A percentile compares a stretch with the other conserved stretches of the same genome.
phyloP scores from a whole-genome alignment of 805 yeast genomes.

The Teunomyces cretensis region DNA sequence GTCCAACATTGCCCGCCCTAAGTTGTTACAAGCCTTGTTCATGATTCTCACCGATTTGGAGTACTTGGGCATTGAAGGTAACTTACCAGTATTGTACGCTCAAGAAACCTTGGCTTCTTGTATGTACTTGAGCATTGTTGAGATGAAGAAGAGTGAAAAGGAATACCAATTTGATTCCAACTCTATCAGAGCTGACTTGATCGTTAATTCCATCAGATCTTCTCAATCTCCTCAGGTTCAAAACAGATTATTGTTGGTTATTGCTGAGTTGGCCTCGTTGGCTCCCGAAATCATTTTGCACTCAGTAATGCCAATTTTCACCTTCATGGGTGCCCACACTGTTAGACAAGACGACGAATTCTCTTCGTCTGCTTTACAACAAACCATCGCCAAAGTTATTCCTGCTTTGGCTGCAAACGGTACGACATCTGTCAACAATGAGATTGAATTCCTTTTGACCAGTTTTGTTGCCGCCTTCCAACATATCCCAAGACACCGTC shows the following conservation, averaged over 20 bases:
- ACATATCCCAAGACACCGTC: slow-evolving; percentile 95
- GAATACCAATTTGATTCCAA: slow-evolving; percentile 52
- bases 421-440: slow-evolving; percentile 46
- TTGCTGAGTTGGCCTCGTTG: slow-evolving; percentile 82
- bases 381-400: slow-evolving; percentile 83
- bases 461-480: slow-evolving; percentile 93
- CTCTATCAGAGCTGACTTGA: slow-evolving; percentile 80
- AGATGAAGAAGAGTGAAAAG: slow-evolving; percentile 40
- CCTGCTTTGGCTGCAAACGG: slow-evolving; percentile 71
- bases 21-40: slow-evolving; percentile 53
- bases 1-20: slow-evolving; percentile 38
- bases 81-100: slow-evolving; percentile 84
- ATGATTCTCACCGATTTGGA: slow-evolving; percentile 71
- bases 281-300: slow-evolving; percentile 91
- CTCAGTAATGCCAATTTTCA: slow-evolving; percentile 98
- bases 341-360: slow-evolving; percentile 96
- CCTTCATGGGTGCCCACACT: slow-evolving; percentile 98
- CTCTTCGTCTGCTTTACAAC: slow-evolving; percentile 88
- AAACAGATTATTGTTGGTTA: slow-evolving; percentile 78
- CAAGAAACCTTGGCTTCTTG: slow-evolving; percentile 90
- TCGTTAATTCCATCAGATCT: slow-evolving; percentile 87
- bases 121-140: slow-evolving; percentile 66
- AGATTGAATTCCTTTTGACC: slow-evolving; percentile 78
- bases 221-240: slow-evolving; percentile 94
- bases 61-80: slow-evolving; percentile 86